These are phyloP conservation scores for Aureobasidium sp. DNA, from an alignment of 2,329 filamentous ascomycete genomes.

Conservation along the genomic window DNA sequence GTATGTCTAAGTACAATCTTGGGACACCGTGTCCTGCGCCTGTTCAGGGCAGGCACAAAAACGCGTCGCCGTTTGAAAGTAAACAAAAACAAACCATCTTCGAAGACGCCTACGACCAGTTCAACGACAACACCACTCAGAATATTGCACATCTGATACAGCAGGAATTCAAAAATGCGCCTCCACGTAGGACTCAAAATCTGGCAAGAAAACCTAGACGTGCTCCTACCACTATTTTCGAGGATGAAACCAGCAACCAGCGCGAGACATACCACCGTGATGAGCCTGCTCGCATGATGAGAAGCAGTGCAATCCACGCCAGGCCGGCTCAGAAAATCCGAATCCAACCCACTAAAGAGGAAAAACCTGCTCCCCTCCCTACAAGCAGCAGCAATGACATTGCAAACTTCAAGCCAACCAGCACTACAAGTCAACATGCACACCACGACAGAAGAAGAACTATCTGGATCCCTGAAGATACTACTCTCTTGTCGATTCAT, in stretches of 20 bases:
- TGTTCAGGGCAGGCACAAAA: neutral
- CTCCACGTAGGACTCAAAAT: constrained; percentile 23
- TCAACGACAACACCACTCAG: constrained; percentile 19
- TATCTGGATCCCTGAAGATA: constrained; percentile 48
- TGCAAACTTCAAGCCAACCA: neutral
- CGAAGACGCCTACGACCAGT: constrained; percentile 7
- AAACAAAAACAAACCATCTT: constrained; percentile 15
- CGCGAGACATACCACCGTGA: neutral
- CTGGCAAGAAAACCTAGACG: constrained; percentile 22
- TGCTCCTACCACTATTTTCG: constrained; percentile 27
- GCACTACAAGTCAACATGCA: constrained; percentile 3
- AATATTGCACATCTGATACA: constrained; percentile 21
- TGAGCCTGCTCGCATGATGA: constrained; percentile 7
- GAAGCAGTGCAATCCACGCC: constrained; percentile 17
- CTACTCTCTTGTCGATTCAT: constrained; percentile 46
- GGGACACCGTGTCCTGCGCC: constrained; percentile 13
- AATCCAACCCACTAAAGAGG: neutral
- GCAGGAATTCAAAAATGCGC: constrained; percentile 24
- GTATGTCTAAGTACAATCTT: constrained; percentile 9
- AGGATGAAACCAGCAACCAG: constrained; percentile 23
- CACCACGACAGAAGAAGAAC: constrained; percentile 41
- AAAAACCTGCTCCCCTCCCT: neutral
- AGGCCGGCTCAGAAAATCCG: constrained; percentile 16
- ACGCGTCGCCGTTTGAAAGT: constrained; percentile 11
- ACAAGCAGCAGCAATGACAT: neutral